Evolutionary conservation across 192 early-diverging fungal species (phyloP), one percentile per base, ranked within the genome.

Genomic region (Powellomyces hirtus): DNA sequence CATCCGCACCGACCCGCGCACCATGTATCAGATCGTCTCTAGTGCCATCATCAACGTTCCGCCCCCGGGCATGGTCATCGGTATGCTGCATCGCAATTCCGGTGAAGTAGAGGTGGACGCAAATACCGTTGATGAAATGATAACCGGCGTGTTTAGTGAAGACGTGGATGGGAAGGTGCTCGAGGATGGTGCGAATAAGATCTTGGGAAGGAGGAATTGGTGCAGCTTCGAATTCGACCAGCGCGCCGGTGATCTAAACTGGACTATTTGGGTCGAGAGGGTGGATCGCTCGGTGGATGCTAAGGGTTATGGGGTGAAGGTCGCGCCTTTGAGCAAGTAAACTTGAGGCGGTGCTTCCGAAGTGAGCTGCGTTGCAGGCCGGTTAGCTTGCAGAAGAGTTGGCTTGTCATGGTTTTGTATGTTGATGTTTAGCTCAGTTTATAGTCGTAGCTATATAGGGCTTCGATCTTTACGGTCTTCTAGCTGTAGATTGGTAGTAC

Each of bases 21-120:
- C 86, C 59, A 93, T 93, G 92, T 79, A 84, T 34, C 92, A 93
- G 78, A 82, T 93, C 34, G 77, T 92, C 30, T 92, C 92, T 10
- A 88, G 85, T 42, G 92, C 90, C 35, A 93, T 93, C 70, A 52
- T 58, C 38, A 52, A 60, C 74, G 71, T 53, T 16, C 90, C 91
- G 27, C 90, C 90, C 18, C 91, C 91, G 10, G 81, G 82, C 37
- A 79, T 84, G 7, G 80, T 93, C 44, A 82, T 93, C 56, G 69
- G 76, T 30, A 78, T 86, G 4, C 80, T 93, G 24, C 89, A 93
- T 64, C 73, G 74, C 40, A 81, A 81, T 11, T 78, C 89, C 77
- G 80, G 61, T 78, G 73, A 1, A 77, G 87, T 42, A 62, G 74
- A 73, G 11, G 73, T 90, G 34, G 86, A 90, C 72, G 78, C 76